Evolutionary conservation across 1,284 basidiomycete genomes (phyloP), one percentile per base, ranked within the genome.

Genomic region (Moesziomyces parantarcticus): DNA sequence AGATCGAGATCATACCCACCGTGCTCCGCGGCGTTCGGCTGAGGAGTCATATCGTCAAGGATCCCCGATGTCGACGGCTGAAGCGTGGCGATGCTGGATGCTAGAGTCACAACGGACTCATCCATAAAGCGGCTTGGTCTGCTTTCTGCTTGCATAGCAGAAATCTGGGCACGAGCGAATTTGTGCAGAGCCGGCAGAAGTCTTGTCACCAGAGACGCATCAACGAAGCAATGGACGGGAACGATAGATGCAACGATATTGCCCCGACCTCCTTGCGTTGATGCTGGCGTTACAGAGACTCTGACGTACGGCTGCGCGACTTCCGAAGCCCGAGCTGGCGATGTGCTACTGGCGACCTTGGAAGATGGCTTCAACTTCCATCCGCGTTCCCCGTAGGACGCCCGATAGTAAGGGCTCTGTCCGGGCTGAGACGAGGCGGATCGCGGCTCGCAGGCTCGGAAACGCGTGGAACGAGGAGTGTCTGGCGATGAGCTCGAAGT

Each of bases 201-300:
- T 8, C 78, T 54, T 21, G 73, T 69, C 9, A 59, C 59, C 7
- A 75, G 47, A 3, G 78, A 78, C 8, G 67, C 40, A 40, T 80
- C 78, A 8, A 70, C 46, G 39, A 80, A 78, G 18, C 69, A 29
- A 43, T 80, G 78, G 0, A 78, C 43, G 2, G 76, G 75, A 11
- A 68, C 71, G 0, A 76, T 39, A 4, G 22, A 22, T 9, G 40
- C 61, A 3, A 18, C 40, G 32, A 72, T 26, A 8, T 18, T 43
- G 3, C 63, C 52, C 41, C 52, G 63, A n/a, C 47, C 32, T 2
- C 32, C 21, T 18, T 43, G 18, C 5, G 16, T 18, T 21, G 49
- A 26, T 41, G 2, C 10, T 6, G 44, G 25, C 20, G 20, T 23
- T 11, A 45, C 39, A 11, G 53, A 56, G 2, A 63, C 25, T 18